Evolutionary conservation across 495 filamentous ascomycete species (phyloP).

Genomic region (Lasiosphaeriaceae sp.): DNA sequence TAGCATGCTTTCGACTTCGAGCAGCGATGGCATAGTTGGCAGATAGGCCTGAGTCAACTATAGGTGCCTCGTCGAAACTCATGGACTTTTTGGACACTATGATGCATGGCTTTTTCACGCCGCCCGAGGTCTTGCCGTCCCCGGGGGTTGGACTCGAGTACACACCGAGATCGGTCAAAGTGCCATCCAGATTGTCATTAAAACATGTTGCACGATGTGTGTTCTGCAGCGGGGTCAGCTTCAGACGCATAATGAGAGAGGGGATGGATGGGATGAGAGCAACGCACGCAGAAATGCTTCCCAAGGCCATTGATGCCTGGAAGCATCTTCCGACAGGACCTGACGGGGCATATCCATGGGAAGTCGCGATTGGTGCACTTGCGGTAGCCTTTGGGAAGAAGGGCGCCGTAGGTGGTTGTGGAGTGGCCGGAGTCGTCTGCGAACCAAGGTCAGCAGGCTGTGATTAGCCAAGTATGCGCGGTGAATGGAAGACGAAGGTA

Average conservation of each 20-base stretch:
- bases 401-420: slow-evolving; percentile 14
- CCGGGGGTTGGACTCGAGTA: slow-evolving; percentile 8
- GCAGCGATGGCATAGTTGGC: no score
- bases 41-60: slow-evolving; percentile 1
- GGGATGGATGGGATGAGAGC: background rate
- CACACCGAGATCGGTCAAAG: slow-evolving; percentile 19
- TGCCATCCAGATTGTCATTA: slow-evolving; percentile 27
- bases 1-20: no score
- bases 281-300: slow-evolving; percentile 24
- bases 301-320: slow-evolving; percentile 16
- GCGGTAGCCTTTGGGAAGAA: slow-evolving; percentile 24
- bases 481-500: no score
- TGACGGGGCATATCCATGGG: slow-evolving; percentile 30
- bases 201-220: slow-evolving; percentile 15
- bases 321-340: slow-evolving; percentile 23
- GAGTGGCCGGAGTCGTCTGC: background rate
- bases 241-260: no score
- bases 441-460: no score
- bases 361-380: slow-evolving; percentile 13
- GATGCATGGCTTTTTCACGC: slow-evolving; percentile 8
- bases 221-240: slow-evolving; percentile 3
- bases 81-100: slow-evolving; percentile 15
- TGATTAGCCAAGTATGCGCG: no score
- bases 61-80: slow-evolving; percentile 11
- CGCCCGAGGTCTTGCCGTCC: slow-evolving; percentile 4